These are phyloP conservation scores for Leccinellum luteum DNA, from an alignment of 768 basidiomycete genomes.

Conservation along the genomic window DNA sequence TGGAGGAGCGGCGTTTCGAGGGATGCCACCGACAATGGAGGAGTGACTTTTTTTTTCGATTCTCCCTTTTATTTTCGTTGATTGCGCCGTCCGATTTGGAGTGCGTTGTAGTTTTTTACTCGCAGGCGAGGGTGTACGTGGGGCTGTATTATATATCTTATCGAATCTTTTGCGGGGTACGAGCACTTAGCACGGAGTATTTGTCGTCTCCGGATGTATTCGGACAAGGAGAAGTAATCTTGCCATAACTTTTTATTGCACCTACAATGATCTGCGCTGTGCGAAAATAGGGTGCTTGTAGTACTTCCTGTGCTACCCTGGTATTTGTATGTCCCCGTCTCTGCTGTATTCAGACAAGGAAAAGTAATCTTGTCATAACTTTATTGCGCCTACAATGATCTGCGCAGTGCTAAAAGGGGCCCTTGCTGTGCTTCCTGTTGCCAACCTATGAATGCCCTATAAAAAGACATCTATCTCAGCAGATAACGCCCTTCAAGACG, in stretches of 20 bases:
- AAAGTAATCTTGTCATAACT: neutral
- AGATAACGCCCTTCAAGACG: neutral
- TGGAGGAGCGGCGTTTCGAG: conserved; percentile 13
- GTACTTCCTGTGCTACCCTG: neutral
- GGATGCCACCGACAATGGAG: conserved; percentile 28
- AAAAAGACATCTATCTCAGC: neutral
- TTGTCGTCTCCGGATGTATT: conserved; percentile 3
- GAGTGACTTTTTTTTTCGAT: conserved; percentile 13
- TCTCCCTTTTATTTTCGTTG: neutral
- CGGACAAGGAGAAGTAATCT: neutral
- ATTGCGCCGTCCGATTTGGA: neutral
- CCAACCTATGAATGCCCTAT: no score
- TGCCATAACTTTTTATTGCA: neutral
- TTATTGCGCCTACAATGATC: conserved; percentile 8
- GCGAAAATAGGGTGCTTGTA: neutral
- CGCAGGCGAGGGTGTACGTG: conserved; percentile 20
- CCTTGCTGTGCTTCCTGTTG: neutral
- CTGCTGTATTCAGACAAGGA: neutral
- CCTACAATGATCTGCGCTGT: conserved; percentile 11
- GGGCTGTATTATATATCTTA: conserved; percentile 19
- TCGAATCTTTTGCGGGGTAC: conserved; percentile 16
- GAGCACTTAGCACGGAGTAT: no score
- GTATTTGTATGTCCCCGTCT: neutral
- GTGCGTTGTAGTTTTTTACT: conserved; percentile 8
- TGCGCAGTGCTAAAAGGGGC: conserved; percentile 4